These are phyloP conservation scores for Lupinus albus DNA, from an alignment of 306 rosid species.

Conservation along the genomic window DNA sequence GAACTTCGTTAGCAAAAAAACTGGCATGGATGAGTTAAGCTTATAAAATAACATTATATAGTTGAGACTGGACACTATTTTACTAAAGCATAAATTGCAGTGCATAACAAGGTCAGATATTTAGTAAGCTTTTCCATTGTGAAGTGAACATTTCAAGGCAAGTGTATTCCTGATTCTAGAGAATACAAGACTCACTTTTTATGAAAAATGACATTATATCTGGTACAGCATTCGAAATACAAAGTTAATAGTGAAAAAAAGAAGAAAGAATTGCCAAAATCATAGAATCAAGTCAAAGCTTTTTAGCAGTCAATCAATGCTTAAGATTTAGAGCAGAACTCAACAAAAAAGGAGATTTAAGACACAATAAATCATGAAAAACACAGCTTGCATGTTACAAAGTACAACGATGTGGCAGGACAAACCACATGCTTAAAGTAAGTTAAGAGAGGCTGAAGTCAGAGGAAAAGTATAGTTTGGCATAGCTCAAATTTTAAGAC, in stretches of 20 bases:
- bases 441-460: constrained; percentile 3
- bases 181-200: background rate
- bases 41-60: no score
- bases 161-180: background rate
- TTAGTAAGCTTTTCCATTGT: no score
- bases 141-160: no score
- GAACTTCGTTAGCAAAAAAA: no score
- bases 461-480: background rate
- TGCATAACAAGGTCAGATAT: no score
- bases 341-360: background rate
- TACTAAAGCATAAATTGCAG: no score
- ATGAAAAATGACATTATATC: background rate
- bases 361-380: background rate
- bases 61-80: no score
- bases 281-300: constrained; percentile 17
- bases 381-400: constrained; percentile 15
- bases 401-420: background rate
- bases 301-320: constrained; percentile 2
- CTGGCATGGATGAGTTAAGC: no score
- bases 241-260: background rate
- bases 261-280: background rate
- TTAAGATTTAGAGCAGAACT: constrained; percentile 11
- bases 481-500: background rate
- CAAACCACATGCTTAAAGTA: constrained; percentile 16
- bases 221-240: background rate